Percentiles rank a stretch among this genome's conserved stretches.
phyloP scores from a whole-genome alignment of 495 filamentous ascomycete species.

The Penicillium dipodomyicola region DNA sequence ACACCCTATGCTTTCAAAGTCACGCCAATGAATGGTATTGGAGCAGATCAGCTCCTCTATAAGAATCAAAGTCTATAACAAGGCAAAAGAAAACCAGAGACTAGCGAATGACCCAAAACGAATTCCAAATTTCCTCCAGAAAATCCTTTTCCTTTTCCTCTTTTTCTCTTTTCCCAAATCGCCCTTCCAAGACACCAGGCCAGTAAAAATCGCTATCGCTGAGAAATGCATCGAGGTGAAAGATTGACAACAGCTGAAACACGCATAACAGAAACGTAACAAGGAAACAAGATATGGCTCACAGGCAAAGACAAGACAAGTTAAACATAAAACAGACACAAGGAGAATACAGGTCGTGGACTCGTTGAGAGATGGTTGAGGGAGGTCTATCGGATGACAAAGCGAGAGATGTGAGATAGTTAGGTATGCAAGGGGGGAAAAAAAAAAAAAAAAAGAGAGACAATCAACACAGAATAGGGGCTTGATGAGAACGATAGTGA shows the following conservation, averaged over 20 bases:
- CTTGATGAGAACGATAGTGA: constrained; percentile 1
- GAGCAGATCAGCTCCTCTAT: constrained; percentile 10
- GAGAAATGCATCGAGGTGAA: constrained; percentile 42
- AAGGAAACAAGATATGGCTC: constrained; percentile 7
- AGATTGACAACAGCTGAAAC: constrained; percentile 21
- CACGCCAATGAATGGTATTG: constrained; percentile 6
- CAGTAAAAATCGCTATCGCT: constrained; percentile 31
- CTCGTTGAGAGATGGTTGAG: constrained; percentile 16
- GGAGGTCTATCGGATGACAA: constrained; percentile 11
- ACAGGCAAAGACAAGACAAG: constrained; percentile 15
- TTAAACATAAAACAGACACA: constrained; percentile 10
- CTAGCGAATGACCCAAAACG: constrained; percentile 25
- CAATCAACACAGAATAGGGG: background rate
- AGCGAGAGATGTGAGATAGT: constrained; percentile 10
- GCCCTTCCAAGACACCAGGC: constrained; percentile 28
- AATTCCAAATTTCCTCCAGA: constrained; percentile 10
- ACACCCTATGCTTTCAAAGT: background rate
- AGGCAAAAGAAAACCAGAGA: constrained; percentile 9
- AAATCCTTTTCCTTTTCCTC: constrained; percentile 24
- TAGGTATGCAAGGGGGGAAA: constrained; percentile 13
- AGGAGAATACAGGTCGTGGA: constrained; percentile 18
- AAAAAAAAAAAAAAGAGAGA: constrained; percentile 4
- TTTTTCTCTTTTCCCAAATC: constrained; percentile 22
- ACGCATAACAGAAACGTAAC: background rate
- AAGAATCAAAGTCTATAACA: constrained; percentile 16